Conservation (phyloP, 2,329 filamentous ascomycete genomes). For the Aspergillus tanneri region DNA sequence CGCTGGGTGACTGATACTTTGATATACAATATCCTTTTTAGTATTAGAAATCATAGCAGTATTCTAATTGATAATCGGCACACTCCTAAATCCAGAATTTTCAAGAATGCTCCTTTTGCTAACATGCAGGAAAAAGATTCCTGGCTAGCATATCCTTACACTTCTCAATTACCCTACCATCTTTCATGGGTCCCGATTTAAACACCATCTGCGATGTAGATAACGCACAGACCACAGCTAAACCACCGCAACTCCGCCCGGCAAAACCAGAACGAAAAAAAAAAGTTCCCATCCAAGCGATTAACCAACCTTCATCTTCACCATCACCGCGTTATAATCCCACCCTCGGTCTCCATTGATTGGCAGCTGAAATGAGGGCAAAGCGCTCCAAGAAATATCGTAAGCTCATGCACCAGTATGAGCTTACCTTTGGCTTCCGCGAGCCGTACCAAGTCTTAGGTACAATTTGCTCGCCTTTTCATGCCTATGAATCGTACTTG, state of each 20-base stretch:
- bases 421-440: slow-evolving; percentile 82
- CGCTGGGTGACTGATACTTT: too few relatives aligned
- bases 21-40: too few relatives aligned
- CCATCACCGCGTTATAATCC: slow-evolving; percentile 10
- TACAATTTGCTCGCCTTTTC: slow-evolving; percentile 36
- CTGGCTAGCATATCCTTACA: too few relatives aligned
- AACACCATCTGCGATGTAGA: not conserved
- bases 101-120: too few relatives aligned
- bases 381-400: slow-evolving; percentile 72
- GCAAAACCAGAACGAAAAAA: slow-evolving; percentile 31
- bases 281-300: slow-evolving; percentile 33
- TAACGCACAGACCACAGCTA: slow-evolving; percentile 28
- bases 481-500: not conserved
- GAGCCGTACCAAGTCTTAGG: slow-evolving; percentile 88
- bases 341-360: slow-evolving; percentile 9
- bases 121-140: too few relatives aligned
- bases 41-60: too few relatives aligned
- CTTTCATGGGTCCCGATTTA: not conserved
- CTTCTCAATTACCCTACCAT: not conserved
- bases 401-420: slow-evolving; percentile 93
- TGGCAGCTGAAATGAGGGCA: slow-evolving; percentile 59
- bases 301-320: slow-evolving; percentile 9
- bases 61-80: too few relatives aligned
- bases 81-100: too few relatives aligned
- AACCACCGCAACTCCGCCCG: slow-evolving; percentile 29